Percentiles rank a stretch among this genome's conserved stretches.
Evolutionary conservation across 306 rosid genomes (phyloP).

Genomic region (Hylodesmum podocarpum): DNA sequence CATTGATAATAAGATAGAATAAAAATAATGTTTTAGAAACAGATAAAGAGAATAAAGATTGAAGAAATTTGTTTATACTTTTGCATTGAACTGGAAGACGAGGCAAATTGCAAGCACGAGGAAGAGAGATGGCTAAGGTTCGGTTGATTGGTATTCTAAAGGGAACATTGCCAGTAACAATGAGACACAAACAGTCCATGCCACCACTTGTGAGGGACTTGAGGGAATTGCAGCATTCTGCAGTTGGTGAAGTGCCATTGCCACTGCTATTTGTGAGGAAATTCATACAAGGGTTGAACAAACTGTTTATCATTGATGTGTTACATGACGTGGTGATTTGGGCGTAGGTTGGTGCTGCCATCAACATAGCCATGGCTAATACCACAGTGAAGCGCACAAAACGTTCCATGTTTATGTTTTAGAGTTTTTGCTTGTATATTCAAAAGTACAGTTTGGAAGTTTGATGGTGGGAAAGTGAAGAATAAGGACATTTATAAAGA

Average conservation of each 20-base stretch:
- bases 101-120: constrained; percentile 84
- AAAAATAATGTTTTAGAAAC: neutral
- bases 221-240: constrained; percentile 67
- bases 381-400: constrained; percentile 20
- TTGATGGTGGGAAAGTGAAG: constrained; percentile 14
- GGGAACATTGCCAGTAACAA: constrained; percentile 61
- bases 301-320: constrained; percentile 39
- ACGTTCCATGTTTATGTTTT: constrained; percentile 33
- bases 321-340: constrained; percentile 66
- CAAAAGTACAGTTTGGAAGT: neutral
- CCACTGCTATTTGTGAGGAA: constrained; percentile 67
- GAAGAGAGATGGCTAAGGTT: constrained; percentile 80
- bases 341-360: constrained; percentile 38
- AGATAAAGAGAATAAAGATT: neutral
- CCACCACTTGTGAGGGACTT: constrained; percentile 56
- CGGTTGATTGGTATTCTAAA: constrained; percentile 74
- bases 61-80: constrained; percentile 29
- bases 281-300: constrained; percentile 59
- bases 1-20: neutral
- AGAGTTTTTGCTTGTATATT: neutral
- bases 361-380: constrained; percentile 30
- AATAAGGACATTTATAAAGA: constrained; percentile 50
- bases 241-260: constrained; percentile 64
- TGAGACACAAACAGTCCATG: constrained; percentile 72
- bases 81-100: constrained; percentile 83